Evolutionary conservation across 2,329 filamentous ascomycete genomes (phyloP).

Genomic region (Macrophomina tecta): DNA sequence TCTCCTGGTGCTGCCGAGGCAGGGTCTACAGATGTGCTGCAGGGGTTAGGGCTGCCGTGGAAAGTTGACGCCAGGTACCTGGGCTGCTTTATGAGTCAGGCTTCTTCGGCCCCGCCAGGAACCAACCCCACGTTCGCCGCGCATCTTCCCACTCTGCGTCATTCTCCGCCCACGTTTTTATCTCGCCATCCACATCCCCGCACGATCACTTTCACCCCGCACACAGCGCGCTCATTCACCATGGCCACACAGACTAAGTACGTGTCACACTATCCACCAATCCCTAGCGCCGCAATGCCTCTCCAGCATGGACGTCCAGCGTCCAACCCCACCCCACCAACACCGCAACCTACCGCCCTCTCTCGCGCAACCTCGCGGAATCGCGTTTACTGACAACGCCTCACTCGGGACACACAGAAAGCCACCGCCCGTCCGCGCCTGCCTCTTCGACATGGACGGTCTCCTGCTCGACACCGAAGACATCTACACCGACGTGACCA

Average conservation of each 20-base stretch:
- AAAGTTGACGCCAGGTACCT: neutral
- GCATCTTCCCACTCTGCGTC: conserved; percentile 14
- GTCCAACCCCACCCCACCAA: neutral
- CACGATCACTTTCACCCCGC: neutral
- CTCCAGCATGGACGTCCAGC: neutral
- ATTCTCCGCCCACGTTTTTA: neutral
- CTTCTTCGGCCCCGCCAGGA: conserved; percentile 1
- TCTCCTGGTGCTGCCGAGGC: no score
- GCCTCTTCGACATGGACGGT: conserved; percentile 98
- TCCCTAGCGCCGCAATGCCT: no score
- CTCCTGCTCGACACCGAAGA: conserved; percentile 95
- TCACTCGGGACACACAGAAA: neutral
- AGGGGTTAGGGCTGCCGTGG: neutral
- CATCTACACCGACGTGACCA: conserved; percentile 81
- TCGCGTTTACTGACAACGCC: no score
- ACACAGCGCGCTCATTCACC: neutral
- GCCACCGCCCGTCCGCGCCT: conserved; percentile 69
- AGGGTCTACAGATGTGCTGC: neutral
- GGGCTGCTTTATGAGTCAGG: conserved; percentile 9
- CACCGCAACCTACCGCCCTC: neutral
- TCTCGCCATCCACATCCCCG: neutral
- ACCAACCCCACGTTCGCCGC: conserved; percentile 17
- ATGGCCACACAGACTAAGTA: conserved; percentile 24
- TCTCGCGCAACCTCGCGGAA: neutral
- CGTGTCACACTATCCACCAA: neutral